Evolutionary conservation across 257 asterid species (phyloP).

Genomic region (Echites panduratus): DNA sequence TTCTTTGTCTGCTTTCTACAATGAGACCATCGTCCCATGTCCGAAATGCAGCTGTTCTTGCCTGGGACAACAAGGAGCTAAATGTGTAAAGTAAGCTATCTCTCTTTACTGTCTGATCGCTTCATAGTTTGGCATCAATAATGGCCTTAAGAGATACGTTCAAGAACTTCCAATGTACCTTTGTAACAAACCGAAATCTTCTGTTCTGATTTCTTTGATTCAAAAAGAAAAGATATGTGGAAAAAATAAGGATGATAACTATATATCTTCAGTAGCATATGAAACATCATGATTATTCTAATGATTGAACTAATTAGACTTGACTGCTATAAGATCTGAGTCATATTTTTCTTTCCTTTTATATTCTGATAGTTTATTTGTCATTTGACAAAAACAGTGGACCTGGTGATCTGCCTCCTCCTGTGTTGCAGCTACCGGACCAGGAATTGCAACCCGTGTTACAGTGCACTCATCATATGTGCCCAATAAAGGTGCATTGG

Average conservation of each 20-base stretch:
- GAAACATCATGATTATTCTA: neutral
- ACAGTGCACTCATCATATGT: slow-evolving; percentile 60
- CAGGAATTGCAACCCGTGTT: slow-evolving; percentile 40
- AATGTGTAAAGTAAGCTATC: slow-evolving; percentile 48
- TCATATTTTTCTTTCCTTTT: too few species aligned
- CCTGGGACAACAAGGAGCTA: slow-evolving; percentile 29
- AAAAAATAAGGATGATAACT: neutral
- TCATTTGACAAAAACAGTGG: slow-evolving; percentile 11
- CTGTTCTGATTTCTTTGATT: too few species aligned
- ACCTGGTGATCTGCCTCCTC: slow-evolving; percentile 44
- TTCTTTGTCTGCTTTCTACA: slow-evolving; percentile 75
- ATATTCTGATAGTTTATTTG: neutral
- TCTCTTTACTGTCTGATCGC: too few species aligned
- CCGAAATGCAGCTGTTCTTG: slow-evolving; percentile 76
- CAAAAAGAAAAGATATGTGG: neutral
- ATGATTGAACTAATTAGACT: neutral
- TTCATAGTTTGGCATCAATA: neutral
- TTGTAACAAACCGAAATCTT: too few species aligned
- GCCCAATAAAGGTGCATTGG: slow-evolving; percentile 79
- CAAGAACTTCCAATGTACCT: neutral
- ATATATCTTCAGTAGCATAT: too few species aligned
- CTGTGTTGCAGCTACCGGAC: slow-evolving; percentile 34
- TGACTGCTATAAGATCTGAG: neutral
- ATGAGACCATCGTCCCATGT: slow-evolving; percentile 47
- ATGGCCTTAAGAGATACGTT: neutral